These are phyloP conservation scores for Ephemerocybe angulata DNA, from an alignment of 768 basidiomycete genomes.

Conservation along the genomic window DNA sequence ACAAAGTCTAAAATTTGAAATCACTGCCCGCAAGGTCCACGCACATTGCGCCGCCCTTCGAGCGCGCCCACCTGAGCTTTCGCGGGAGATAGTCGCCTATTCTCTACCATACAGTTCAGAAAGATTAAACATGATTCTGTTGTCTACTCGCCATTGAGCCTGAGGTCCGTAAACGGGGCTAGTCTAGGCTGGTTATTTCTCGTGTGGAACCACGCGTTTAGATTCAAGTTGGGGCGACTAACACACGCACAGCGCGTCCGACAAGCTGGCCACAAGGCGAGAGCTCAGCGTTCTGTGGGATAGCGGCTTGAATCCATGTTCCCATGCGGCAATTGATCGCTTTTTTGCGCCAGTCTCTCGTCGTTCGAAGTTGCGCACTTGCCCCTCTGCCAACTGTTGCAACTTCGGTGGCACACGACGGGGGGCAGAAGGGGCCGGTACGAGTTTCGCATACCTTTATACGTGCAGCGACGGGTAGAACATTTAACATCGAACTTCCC, in stretches of 20 bases:
- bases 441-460: too few relatives aligned
- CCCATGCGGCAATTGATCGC: not conserved
- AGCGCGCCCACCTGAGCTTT: too few relatives aligned
- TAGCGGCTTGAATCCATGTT: not conserved
- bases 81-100: too few relatives aligned
- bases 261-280: not conserved
- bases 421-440: not conserved
- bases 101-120: not conserved
- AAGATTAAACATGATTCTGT: not conserved
- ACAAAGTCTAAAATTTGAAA: not conserved
- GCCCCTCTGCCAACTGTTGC: not conserved
- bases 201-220: not conserved
- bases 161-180: not conserved
- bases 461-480: too few relatives aligned
- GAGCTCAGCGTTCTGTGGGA: not conserved
- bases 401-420: not conserved
- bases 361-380: not conserved
- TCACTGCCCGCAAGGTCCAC: too few relatives aligned
- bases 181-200: not conserved
- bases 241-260: too few relatives aligned
- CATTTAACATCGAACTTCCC: too few relatives aligned
- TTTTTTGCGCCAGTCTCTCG: not conserved
- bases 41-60: too few relatives aligned
- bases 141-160: not conserved
- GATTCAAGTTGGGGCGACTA: not conserved